Evolutionary conservation across 345 rosid genomes (phyloP).

Genomic region (Eucalyptus microcorys): DNA sequence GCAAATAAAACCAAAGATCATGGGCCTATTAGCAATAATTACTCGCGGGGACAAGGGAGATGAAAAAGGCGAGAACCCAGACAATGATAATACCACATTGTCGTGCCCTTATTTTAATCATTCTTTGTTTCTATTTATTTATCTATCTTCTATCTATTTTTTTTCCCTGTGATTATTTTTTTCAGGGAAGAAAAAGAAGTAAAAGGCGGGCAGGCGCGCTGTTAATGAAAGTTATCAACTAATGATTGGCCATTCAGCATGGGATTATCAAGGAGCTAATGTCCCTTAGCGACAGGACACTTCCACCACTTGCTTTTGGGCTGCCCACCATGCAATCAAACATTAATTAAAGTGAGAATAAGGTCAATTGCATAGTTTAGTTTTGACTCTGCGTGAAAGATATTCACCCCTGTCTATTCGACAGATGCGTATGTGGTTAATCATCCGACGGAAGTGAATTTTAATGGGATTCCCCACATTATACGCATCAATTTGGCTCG

Average conservation of each 20-base stretch:
- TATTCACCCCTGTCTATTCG: background rate
- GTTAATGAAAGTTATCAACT: background rate
- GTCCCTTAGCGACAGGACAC: background rate
- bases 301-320: background rate
- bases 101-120: slow-evolving; percentile 12
- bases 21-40: background rate
- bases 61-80: background rate
- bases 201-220: background rate
- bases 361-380: background rate
- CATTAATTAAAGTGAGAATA: background rate
- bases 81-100: slow-evolving; percentile 33
- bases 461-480: background rate
- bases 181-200: background rate
- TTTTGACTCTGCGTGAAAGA: background rate
- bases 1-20: background rate
- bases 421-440: background rate
- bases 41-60: background rate
- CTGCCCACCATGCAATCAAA: background rate
- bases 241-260: slow-evolving; percentile 7
- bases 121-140: background rate
- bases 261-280: background rate
- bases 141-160: background rate
- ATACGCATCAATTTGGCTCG: background rate
- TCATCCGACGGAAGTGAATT: background rate
- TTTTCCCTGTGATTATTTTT: background rate